Conservation (phyloP, 371 early-diverging fungal genomes). For the Mucor piriformis region DNA sequence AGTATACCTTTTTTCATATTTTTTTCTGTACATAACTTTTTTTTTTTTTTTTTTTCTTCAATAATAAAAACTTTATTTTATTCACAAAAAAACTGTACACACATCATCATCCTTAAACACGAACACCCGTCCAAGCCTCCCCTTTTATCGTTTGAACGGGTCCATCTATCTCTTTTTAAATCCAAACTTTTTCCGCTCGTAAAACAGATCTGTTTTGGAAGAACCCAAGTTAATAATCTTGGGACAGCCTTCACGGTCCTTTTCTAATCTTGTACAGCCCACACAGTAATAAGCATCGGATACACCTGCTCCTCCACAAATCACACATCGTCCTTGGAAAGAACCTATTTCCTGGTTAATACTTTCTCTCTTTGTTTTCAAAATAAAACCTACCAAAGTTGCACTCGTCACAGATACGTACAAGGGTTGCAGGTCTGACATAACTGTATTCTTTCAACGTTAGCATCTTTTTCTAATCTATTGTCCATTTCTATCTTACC, state of each 20-base stretch:
- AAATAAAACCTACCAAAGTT: constrained; percentile 75
- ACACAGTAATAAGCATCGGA: constrained; percentile 97
- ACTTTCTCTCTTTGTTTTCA: neutral
- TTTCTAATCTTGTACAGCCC: constrained; percentile 89
- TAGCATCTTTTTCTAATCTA: neutral
- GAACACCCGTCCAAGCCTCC: neutral
- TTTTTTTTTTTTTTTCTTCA: neutral
- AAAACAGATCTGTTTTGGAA: constrained; percentile 86
- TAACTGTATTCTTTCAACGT: constrained; percentile 41
- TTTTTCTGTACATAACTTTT: constrained; percentile 15
- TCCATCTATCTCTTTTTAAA: constrained; percentile 62
- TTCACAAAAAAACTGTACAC: constrained; percentile 2
- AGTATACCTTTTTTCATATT: neutral
- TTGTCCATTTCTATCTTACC: constrained; percentile 49
- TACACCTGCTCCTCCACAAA: constrained; percentile 91
- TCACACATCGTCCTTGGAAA: constrained; percentile 89
- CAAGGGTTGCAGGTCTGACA: constrained; percentile 87
- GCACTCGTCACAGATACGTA: constrained; percentile 96
- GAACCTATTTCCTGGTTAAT: constrained; percentile 29
- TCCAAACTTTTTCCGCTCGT: constrained; percentile 94
- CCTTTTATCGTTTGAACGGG: neutral
- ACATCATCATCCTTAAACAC: neutral
- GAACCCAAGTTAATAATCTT: constrained; percentile 91
- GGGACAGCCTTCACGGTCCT: constrained; percentile 97
- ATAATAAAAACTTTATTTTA: too few relatives aligned